phyloP scores from a whole-genome alignment of 2,329 filamentous ascomycete species.

The Aspergillus japonicus region DNA sequence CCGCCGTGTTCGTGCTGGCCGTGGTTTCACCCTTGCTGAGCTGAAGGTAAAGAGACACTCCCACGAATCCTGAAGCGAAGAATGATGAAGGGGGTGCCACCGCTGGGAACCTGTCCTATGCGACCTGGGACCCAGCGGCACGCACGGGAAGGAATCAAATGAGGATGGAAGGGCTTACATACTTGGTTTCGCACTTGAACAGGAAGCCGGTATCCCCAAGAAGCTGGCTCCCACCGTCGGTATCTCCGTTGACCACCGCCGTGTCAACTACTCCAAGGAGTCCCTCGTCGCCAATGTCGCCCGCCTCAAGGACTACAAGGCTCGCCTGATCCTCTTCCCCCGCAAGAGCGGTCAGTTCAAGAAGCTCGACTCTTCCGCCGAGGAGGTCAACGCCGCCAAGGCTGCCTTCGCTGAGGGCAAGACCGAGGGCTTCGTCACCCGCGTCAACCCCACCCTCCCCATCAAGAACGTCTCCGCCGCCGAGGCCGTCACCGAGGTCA shows the following conservation, averaged over 20 bases:
- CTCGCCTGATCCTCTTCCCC: constrained; percentile 95
- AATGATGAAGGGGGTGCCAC: background rate
- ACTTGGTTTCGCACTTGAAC: constrained; percentile 23
- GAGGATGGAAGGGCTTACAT: constrained; percentile 17
- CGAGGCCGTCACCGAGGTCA: constrained; percentile 69
- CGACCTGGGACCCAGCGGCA: background rate
- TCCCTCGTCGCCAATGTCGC: constrained; percentile 90
- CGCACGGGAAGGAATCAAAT: too few relatives aligned
- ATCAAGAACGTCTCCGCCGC: constrained; percentile 62
- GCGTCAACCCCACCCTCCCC: constrained; percentile 64
- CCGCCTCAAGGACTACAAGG: constrained; percentile 96
- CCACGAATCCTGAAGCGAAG: constrained; percentile 1
- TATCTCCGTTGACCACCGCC: constrained; percentile 94
- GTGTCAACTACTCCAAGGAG: constrained; percentile 96
- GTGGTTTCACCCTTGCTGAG: constrained; percentile 96
- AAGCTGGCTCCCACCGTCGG: constrained; percentile 94
- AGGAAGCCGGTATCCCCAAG: constrained; percentile 95
- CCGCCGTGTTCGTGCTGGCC: constrained; percentile 91
- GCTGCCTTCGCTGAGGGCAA: constrained; percentile 52
- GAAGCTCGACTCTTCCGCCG: constrained; percentile 83
- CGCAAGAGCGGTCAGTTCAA: constrained; percentile 91
- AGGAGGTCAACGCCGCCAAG: constrained; percentile 72
- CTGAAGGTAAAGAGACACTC: constrained; percentile 72
- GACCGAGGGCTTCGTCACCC: constrained; percentile 53
- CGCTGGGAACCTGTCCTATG: background rate